A percentile compares a stretch with the other conserved stretches of the same genome.
phyloP scores from a whole-genome alignment of 2,329 filamentous ascomycete genomes.

The Clonostachys solani region DNA sequence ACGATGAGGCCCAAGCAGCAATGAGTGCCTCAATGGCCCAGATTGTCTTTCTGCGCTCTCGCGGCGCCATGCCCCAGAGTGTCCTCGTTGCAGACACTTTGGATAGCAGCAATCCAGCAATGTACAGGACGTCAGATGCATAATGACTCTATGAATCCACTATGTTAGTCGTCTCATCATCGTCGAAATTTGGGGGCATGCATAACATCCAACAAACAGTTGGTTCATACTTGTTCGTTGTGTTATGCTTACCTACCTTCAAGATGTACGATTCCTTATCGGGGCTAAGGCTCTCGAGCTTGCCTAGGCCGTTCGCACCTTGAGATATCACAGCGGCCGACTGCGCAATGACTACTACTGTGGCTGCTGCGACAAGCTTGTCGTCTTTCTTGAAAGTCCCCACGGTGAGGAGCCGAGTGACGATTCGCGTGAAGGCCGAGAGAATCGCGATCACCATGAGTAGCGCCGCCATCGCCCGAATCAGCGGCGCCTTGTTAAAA shows the following conservation, averaged over 20 bases:
- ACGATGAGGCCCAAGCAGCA: slow-evolving; percentile 6
- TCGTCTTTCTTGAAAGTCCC: slow-evolving; percentile 10
- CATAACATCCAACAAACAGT: too few species aligned
- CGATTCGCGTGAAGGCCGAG: slow-evolving; percentile 8
- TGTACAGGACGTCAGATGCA: slow-evolving; percentile 7
- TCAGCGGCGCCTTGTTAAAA: slow-evolving; percentile 13
- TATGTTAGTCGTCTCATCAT: too few species aligned
- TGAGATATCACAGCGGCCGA: slow-evolving; percentile 8
- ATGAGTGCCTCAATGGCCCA: slow-evolving; percentile 6
- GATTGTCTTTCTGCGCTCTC: slow-evolving; percentile 4
- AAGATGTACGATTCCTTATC: slow-evolving; percentile 6
- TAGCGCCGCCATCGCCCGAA: slow-evolving; percentile 11
- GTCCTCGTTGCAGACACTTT: slow-evolving; percentile 12
- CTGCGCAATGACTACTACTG: slow-evolving; percentile 10
- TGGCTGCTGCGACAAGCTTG: slow-evolving; percentile 6
- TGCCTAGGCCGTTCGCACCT: slow-evolving; percentile 10
- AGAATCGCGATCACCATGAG: slow-evolving; percentile 13
- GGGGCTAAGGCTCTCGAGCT: slow-evolving; percentile 2
- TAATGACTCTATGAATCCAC: slow-evolving; percentile 3
- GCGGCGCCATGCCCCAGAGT: slow-evolving; percentile 10
- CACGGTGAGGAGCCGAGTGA: slow-evolving; percentile 7
- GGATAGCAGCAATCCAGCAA: slow-evolving; percentile 5
- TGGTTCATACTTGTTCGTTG: too few species aligned
- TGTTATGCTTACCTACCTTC: background rate
- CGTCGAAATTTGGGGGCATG: too few species aligned